Percentiles rank a stretch among this genome's conserved stretches.
phyloP scores from a whole-genome alignment of 345 rosid genomes.

The Lepidium didymum region DNA sequence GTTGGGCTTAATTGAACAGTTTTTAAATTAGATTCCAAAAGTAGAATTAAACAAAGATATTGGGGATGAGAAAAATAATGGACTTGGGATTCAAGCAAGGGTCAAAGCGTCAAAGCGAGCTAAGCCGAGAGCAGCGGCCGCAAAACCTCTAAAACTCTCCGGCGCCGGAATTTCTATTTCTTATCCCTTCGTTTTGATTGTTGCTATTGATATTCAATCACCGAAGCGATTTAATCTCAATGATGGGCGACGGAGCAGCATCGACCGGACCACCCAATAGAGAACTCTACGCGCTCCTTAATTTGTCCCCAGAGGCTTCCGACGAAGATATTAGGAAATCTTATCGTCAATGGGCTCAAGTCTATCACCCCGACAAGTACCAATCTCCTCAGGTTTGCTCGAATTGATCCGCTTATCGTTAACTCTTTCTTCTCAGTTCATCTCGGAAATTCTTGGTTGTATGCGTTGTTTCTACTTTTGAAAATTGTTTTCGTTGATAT shows the following conservation, averaged over 20 bases:
- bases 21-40: not conserved
- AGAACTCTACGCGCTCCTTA: slow-evolving; percentile 79
- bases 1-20: not conserved
- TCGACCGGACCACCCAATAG: slow-evolving; percentile 42
- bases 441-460: too few species aligned
- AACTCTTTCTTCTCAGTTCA: not conserved
- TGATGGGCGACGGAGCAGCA: slow-evolving; percentile 26
- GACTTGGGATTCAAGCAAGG: slow-evolving; percentile 28
- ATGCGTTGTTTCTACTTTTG: not conserved
- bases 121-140: slow-evolving; percentile 13
- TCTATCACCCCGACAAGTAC: slow-evolving; percentile 93
- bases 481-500: not conserved
- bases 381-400: slow-evolving; percentile 57
- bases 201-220: not conserved
- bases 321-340: slow-evolving; percentile 84
- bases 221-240: not conserved
- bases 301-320: slow-evolving; percentile 88
- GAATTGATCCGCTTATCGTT: not conserved
- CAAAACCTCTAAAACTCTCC: slow-evolving; percentile 28
- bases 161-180: slow-evolving; percentile 12
- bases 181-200: not conserved
- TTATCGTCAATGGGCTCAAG: slow-evolving; percentile 96
- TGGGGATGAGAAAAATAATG: slow-evolving; percentile 4
- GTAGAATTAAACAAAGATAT: not conserved
- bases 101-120: slow-evolving; percentile 24